phyloP scores from a whole-genome alignment of 106 monocot genomes.

The Acorus calamus region DNA sequence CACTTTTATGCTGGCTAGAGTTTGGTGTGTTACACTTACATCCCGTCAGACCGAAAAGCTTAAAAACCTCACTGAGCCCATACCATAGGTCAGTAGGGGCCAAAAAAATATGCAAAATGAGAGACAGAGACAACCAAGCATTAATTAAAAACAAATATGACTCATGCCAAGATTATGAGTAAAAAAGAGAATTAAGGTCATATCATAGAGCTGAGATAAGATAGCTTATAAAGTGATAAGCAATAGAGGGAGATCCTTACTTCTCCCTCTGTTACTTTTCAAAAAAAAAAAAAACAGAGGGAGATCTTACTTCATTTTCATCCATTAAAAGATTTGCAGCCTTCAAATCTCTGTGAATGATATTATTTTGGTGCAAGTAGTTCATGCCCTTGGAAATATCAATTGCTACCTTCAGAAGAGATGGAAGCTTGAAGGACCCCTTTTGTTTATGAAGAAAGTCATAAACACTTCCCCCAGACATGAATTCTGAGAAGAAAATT shows the following conservation, averaged over 20 bases:
- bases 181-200: background rate
- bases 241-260: constrained; percentile 12
- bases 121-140: too few relatives aligned
- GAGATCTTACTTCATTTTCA: constrained; percentile 21
- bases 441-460: constrained; percentile 30
- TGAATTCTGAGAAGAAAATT: constrained; percentile 16
- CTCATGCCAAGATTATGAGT: too few relatives aligned
- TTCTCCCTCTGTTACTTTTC: constrained; percentile 8
- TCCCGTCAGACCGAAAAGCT: too few relatives aligned
- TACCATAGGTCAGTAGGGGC: too few relatives aligned
- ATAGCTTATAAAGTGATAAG: background rate
- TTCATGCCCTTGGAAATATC: constrained; percentile 29
- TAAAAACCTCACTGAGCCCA: too few relatives aligned
- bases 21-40: too few relatives aligned
- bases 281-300: background rate
- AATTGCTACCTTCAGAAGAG: constrained; percentile 19
- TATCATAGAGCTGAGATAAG: background rate
- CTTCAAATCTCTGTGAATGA: constrained; percentile 27
- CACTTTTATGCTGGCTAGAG: too few relatives aligned
- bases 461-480: constrained; percentile 29
- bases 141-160: too few relatives aligned
- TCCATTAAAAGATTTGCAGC: constrained; percentile 30
- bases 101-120: too few relatives aligned
- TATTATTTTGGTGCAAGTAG: constrained; percentile 34
- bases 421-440: constrained; percentile 16